Evolutionary conservation across 345 rosid species (phyloP).

Genomic region (Corymbia maculata): DNA sequence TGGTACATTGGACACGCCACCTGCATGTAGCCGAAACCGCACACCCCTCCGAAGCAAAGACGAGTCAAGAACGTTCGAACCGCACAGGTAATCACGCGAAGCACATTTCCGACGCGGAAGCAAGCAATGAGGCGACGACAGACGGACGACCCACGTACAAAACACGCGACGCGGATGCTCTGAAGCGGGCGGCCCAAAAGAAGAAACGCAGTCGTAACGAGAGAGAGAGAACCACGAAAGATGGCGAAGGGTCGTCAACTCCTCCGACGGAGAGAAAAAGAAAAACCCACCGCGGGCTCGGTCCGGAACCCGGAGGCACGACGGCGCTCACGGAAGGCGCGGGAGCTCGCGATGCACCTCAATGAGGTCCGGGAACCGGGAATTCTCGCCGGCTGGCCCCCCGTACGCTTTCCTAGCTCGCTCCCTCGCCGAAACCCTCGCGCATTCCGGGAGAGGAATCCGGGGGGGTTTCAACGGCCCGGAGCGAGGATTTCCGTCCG

Average conservation of each 20-base stretch:
- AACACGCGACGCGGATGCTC: not conserved
- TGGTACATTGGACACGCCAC: not conserved
- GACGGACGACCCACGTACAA: not conserved
- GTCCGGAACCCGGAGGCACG: not conserved
- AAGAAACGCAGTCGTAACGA: not conserved
- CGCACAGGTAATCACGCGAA: not conserved
- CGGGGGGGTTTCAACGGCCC: not conserved
- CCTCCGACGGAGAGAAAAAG: not conserved
- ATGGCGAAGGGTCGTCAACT: not conserved
- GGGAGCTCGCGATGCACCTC: not conserved
- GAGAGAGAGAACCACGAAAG: not conserved
- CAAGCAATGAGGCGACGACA: not conserved
- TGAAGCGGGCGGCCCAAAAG: not conserved
- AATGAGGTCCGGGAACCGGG: not conserved
- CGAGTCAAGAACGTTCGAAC: not conserved
- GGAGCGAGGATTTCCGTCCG: not conserved
- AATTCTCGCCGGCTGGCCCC: not conserved
- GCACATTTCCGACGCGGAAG: not conserved
- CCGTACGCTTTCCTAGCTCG: not conserved
- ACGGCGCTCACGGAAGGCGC: not conserved
- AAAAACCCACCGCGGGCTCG: not conserved
- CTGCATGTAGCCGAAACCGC: not conserved
- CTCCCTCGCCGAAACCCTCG: not conserved
- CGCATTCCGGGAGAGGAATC: not conserved
- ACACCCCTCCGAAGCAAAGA: not conserved